These are phyloP conservation scores for Aquilaria agallochum DNA, from an alignment of 441 rosid genomes.

Conservation along the genomic window DNA sequence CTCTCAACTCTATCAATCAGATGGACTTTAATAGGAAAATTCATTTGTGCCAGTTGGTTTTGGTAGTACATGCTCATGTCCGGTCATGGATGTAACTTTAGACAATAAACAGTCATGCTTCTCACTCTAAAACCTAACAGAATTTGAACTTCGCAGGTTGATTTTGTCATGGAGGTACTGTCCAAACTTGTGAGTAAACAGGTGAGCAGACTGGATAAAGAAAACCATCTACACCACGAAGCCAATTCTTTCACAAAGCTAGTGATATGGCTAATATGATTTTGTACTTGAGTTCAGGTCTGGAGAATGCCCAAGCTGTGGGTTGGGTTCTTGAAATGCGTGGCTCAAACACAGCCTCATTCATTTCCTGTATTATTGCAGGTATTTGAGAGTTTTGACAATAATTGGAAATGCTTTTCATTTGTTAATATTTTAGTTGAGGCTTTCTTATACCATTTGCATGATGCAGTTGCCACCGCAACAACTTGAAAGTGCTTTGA, in stretches of 20 bases:
- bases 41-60: too few species aligned
- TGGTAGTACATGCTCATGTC: too few species aligned
- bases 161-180: slow-evolving; percentile 95
- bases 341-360: slow-evolving; percentile 93
- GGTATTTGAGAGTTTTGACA: slow-evolving; percentile 33
- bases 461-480: slow-evolving; percentile 80
- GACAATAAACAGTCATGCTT: too few species aligned
- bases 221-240: slow-evolving; percentile 1
- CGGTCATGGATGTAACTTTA: too few species aligned
- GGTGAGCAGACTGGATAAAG: slow-evolving; percentile 37
- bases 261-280: neutral
- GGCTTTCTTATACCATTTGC: slow-evolving; percentile 12
- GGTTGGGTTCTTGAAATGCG: slow-evolving; percentile 98
- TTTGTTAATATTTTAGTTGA: slow-evolving; percentile 8
- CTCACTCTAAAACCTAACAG: too few species aligned
- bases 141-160: slow-evolving; percentile 47
- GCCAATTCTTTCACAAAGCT: neutral
- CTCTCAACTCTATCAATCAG: too few species aligned
- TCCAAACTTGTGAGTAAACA: slow-evolving; percentile 91
- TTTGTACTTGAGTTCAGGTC: slow-evolving; percentile 40
- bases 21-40: too few species aligned
- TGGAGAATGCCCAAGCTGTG: slow-evolving; percentile 99
- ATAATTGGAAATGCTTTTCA: neutral
- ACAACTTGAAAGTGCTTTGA: slow-evolving; percentile 78
- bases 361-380: slow-evolving; percentile 80